Base-by-base conservation (phyloP, 495 filamentous ascomycete genomes). In the Extremus antarcticus region DNA sequence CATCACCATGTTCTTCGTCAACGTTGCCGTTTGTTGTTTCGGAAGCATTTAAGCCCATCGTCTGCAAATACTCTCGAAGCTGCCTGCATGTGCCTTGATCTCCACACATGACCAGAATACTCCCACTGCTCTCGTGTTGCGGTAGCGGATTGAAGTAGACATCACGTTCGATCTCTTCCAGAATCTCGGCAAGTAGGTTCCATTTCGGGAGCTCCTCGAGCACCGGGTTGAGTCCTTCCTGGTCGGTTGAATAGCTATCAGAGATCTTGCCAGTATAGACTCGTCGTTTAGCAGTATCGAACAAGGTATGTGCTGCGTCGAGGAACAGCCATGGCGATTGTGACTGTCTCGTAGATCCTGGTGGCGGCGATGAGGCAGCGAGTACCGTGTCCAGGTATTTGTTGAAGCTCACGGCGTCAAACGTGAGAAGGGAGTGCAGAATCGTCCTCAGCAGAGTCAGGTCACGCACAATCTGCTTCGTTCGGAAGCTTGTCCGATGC, bases 281-380 rank as follows among this genome's bases (percentile, higher is more conserved):
- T 54, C 92, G 77, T 21, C 84, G 78, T 65, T 89, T 95, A 0
- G 92, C 89, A 11, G 88, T 90, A 48, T 86, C 85, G 55, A 98
- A 97, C 2, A 98, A 88, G 32, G 85, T 89, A 68, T 96, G 86
- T 2, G 92, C 92, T 21, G 91, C 90, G 68, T 97, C 92, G 15
- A 96, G 79, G 64, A 96, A 97, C 10, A 97, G 77, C 92, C 92
- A 98, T 0, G 92, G 92, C 1, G 91, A 91, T 60, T 95, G 88
- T 25, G 82, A 90, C 65, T 94, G 86, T 54, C 82, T 82, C 20
- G 84, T 95, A 4, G 88, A 86, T 0, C 90, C 91, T 43, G 91
- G 87, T 20, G 88, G 84, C 1, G 92, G 91, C 54, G 86, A 82
- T 66, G 95, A 87, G 9, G 90, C 87, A 11, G 94, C 86, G 19